Conservation (phyloP, 2,329 filamentous ascomycete species). For the Macrophomina tecta region DNA sequence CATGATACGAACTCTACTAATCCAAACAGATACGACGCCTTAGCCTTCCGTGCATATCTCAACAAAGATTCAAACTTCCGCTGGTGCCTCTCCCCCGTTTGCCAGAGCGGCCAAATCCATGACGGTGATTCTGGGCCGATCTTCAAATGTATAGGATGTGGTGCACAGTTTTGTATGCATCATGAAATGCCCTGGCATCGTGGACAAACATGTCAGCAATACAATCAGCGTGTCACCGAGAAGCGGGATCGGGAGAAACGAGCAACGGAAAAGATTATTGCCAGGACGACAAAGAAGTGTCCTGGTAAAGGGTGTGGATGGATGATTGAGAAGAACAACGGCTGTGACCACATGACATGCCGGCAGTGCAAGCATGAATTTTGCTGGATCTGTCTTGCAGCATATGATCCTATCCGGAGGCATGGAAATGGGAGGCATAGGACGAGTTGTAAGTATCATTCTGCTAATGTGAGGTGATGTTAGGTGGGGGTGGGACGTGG, state of each 20-base stretch:
- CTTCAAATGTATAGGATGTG: constrained; percentile 47
- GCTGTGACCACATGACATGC: constrained; percentile 52
- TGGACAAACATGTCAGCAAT: constrained; percentile 48
- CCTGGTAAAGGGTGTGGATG: constrained; percentile 44
- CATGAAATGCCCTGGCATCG: constrained; percentile 47
- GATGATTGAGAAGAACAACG: constrained; percentile 48
- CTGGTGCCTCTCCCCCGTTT: constrained; percentile 59
- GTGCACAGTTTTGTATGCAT: constrained; percentile 43
- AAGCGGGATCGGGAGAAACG: constrained; percentile 38
- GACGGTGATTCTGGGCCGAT: constrained; percentile 49
- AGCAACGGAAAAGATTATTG: constrained; percentile 40
- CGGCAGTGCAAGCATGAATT: constrained; percentile 47
- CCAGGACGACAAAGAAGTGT: constrained; percentile 45
- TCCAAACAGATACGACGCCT: constrained; percentile 45
- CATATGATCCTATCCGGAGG: constrained; percentile 35
- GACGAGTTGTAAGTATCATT: constrained; percentile 31
- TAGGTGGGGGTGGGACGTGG: too few species aligned
- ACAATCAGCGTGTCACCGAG: constrained; percentile 43
- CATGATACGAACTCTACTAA: background rate
- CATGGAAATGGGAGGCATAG: constrained; percentile 35
- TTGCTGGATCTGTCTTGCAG: constrained; percentile 47
- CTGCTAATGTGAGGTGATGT: background rate
- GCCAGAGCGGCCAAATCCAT: constrained; percentile 61
- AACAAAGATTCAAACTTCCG: constrained; percentile 54
- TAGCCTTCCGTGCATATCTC: constrained; percentile 53